Percentiles rank a stretch among this genome's conserved stretches.
Conservation (phyloP, 352 stramenopile genomes). For the Phytophthora cactorum region DNA sequence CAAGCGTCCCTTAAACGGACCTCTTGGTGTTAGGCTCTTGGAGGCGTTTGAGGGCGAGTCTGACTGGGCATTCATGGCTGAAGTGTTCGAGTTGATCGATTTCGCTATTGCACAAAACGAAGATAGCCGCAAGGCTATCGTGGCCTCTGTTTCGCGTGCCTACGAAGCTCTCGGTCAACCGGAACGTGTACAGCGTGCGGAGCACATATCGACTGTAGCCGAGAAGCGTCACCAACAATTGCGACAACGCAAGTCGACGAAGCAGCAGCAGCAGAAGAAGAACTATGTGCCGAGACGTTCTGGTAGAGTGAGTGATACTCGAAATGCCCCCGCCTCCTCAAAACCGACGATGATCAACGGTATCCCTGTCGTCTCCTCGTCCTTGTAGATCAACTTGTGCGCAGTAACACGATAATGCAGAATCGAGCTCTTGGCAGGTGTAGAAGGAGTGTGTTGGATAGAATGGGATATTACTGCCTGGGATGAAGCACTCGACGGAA, state of each 20-base stretch:
- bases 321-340: background rate
- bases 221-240: constrained; percentile 33
- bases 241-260: constrained; percentile 6
- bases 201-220: constrained; percentile 18
- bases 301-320: background rate
- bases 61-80: constrained; percentile 41
- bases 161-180: constrained; percentile 38
- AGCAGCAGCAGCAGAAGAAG: constrained; percentile 13
- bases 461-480: too few species aligned
- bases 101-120: constrained; percentile 26
- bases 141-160: constrained; percentile 35
- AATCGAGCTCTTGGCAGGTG: constrained; percentile 1
- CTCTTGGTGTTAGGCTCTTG: constrained; percentile 32
- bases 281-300: background rate
- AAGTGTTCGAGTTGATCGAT: constrained; percentile 44
- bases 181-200: constrained; percentile 25
- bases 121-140: constrained; percentile 34
- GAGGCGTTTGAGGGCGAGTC: constrained; percentile 36
- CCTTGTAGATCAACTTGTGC: constrained; percentile 17
- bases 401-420: constrained; percentile 5
- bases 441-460: background rate
- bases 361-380: constrained; percentile 32
- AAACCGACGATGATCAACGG: constrained; percentile 32
- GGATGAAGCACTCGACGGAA: too few species aligned
- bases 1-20: constrained; percentile 34